Evolutionary conservation across 1,139 yeast genomes (phyloP).

Genomic region (Protomyces lactucae-debilis): DNA sequence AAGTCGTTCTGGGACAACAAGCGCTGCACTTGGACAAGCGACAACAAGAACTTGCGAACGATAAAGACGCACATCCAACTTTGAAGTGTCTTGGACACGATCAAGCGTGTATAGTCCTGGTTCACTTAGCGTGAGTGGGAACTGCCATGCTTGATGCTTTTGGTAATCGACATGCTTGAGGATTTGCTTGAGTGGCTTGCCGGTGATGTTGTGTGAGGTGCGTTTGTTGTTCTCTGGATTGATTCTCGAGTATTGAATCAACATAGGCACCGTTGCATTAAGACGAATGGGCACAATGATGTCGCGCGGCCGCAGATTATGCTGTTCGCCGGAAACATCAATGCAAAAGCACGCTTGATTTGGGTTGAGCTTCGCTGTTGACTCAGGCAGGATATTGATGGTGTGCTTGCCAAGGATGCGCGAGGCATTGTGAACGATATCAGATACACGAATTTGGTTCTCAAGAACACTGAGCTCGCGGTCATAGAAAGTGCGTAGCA

Average conservation of each 20-base stretch:
- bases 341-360: slow-evolving; percentile 62
- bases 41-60: slow-evolving; percentile 65
- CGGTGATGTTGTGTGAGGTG: slow-evolving; percentile 52
- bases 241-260: slow-evolving; percentile 59
- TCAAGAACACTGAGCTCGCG: slow-evolving; percentile 71
- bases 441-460: slow-evolving; percentile 41
- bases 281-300: slow-evolving; percentile 64
- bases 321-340: slow-evolving; percentile 36
- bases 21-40: slow-evolving; percentile 67
- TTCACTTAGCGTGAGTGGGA: slow-evolving; percentile 48
- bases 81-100: slow-evolving; percentile 61
- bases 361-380: slow-evolving; percentile 80
- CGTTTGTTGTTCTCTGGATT: slow-evolving; percentile 54
- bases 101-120: slow-evolving; percentile 72
- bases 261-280: slow-evolving; percentile 73
- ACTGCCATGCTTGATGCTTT: slow-evolving; percentile 38
- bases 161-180: slow-evolving; percentile 36
- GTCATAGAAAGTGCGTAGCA: slow-evolving; percentile 49
- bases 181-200: slow-evolving; percentile 50
- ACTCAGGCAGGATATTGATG: slow-evolving; percentile 84
- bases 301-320: slow-evolving; percentile 33
- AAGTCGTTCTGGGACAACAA: slow-evolving; percentile 39
- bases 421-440: slow-evolving; percentile 55
- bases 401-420: slow-evolving; percentile 84
- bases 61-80: slow-evolving; percentile 58